Base-by-base conservation (phyloP, 2,329 filamentous ascomycete genomes). In the Massarina eburnea region DNA sequence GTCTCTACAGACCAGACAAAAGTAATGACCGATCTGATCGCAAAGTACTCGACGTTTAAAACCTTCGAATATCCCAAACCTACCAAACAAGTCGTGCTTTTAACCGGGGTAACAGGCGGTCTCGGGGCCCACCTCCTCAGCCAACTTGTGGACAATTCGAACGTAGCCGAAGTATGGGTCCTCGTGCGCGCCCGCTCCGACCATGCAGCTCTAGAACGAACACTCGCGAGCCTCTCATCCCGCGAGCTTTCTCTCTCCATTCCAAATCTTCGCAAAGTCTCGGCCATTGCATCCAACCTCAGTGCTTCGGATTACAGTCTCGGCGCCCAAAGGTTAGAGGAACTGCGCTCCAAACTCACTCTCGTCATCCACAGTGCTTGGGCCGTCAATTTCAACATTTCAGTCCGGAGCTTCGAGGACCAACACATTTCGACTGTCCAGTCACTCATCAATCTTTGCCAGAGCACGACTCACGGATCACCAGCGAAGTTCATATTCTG, bases 101-200 rank as follows among this genome's bases (percentile, higher is more conserved):
- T 88, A 3, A 88, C 84, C 0, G 85, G 85, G 1, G 78, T 79
- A 0, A 88, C 85, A 0, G 85, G 85, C 1, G 84, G 83, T 2
- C 72, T 88, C 0, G 85, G 85, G 1, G 75, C 80, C 0, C 82
- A 86, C 52, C 70, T 85, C 1, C 73, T 82, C 2, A 52, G 64
- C 2, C 62, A 71, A 27, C 53, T 73, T 6, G 57, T 68, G 18
- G 45, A 36, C 8, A 57, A 58, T 1, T 43, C 58, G 8, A 48
- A 58, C 27, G 65, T 72, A 4, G 45, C 59, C 4, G 68, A 67
- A 7, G 67, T 83, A 2, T 81, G 79, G 69, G 77, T 76, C 43
- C 71, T 82, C 2, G 75, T 81, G 4, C 73, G 80, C 24, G 77
- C 77, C 2, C 55, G 67, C 0, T 66, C 65, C 9, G 55, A 67